phyloP scores from a whole-genome alignment of 495 filamentous ascomycete species.

The Hypoxylon lienhwacheense region DNA sequence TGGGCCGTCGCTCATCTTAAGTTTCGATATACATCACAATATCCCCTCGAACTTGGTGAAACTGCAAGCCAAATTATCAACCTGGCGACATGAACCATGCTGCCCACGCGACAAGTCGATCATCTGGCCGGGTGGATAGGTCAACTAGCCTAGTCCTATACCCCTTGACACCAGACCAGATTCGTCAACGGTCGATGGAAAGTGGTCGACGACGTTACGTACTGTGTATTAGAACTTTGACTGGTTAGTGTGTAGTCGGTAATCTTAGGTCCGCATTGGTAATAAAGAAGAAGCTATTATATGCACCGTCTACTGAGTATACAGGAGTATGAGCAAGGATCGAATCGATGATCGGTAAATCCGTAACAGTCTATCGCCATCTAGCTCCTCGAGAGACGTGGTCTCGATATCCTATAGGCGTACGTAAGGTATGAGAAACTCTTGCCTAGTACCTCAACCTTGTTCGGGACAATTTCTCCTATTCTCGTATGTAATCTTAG shows the following conservation, averaged over 20 bases:
- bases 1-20: slow-evolving; percentile 26
- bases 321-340: no score
- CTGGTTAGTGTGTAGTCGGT: no score
- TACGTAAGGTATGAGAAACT: background rate
- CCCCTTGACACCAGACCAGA: slow-evolving; percentile 30
- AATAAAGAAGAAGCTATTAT: no score
- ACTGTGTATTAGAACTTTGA: no score
- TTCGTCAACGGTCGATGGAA: no score
- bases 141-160: background rate
- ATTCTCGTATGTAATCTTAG: slow-evolving; percentile 17
- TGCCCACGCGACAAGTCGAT: slow-evolving; percentile 32
- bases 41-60: slow-evolving; percentile 17
- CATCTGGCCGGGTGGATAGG: slow-evolving; percentile 21
- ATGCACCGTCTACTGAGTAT: no score
- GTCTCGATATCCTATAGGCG: background rate
- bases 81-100: slow-evolving; percentile 14
- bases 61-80: slow-evolving; percentile 19
- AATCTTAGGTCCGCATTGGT: no score
- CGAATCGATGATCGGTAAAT: no score
- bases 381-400: no score
- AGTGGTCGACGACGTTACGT: no score
- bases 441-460: background rate
- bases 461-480: slow-evolving; percentile 16
- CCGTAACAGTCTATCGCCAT: no score
- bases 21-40: slow-evolving; percentile 29